phyloP scores from a whole-genome alignment of 2,329 filamentous ascomycete species.

The Apiospora hydei region DNA sequence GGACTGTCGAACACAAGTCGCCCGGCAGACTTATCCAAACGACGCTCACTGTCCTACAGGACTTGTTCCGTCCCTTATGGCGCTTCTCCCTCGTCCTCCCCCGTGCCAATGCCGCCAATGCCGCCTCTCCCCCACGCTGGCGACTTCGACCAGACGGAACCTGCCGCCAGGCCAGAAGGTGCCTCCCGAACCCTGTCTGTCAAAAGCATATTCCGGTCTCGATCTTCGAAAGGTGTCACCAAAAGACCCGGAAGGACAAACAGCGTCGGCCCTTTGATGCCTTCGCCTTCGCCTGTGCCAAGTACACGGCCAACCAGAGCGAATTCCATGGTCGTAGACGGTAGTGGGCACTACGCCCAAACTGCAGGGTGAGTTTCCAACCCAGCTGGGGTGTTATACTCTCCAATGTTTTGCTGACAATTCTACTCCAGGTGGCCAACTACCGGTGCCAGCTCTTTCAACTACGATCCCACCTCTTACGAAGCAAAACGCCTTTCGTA shows the following conservation, averaged over 20 bases:
- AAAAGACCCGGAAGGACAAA: slow-evolving; percentile 37
- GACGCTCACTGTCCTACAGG: slow-evolving; percentile 40
- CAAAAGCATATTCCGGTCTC: slow-evolving; percentile 47
- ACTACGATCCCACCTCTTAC: slow-evolving; percentile 53
- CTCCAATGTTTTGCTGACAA: slow-evolving; percentile 23
- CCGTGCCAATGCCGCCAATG: slow-evolving; percentile 31
- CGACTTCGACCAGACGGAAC: slow-evolving; percentile 12
- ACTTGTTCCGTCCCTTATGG: slow-evolving; percentile 36
- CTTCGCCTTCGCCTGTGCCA: slow-evolving; percentile 31
- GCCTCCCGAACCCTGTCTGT: slow-evolving; percentile 33
- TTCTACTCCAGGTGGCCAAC: slow-evolving; percentile 39
- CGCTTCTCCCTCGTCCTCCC: slow-evolving; percentile 31
- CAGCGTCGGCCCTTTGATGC: slow-evolving; percentile 36
- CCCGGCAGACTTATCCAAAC: slow-evolving; percentile 40
- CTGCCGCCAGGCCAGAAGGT: slow-evolving; percentile 27
- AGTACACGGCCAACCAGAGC: slow-evolving; percentile 38
- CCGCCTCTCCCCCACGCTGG: slow-evolving; percentile 30
- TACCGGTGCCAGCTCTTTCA: slow-evolving; percentile 48
- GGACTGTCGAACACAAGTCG: slow-evolving; percentile 49
- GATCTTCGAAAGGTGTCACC: slow-evolving; percentile 40
- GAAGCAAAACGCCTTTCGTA: slow-evolving; percentile 53
- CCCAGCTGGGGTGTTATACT: neutral
- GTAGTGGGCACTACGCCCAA: slow-evolving; percentile 27
- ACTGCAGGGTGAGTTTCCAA: neutral
- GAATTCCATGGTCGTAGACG: slow-evolving; percentile 40